Conservation (phyloP, 805 yeast genomes). For the Metschnikowia colocasiae region DNA sequence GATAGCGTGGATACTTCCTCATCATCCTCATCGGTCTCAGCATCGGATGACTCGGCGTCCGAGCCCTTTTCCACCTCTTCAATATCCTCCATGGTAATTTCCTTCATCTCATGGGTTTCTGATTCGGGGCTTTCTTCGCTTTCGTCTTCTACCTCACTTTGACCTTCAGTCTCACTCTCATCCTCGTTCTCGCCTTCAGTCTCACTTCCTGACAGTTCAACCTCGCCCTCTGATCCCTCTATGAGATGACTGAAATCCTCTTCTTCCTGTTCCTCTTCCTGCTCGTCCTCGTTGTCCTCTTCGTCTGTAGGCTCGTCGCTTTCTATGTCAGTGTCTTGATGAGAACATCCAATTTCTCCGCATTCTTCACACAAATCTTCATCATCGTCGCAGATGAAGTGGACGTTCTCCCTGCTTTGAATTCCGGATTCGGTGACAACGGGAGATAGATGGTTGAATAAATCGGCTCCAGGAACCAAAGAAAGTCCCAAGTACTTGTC, state of each 20-base stretch:
- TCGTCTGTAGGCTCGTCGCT: constrained; percentile 14
- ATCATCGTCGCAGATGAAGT: constrained; percentile 24
- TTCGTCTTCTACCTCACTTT: constrained; percentile 4
- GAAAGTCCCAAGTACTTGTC: constrained; percentile 73
- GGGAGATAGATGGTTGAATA: constrained; percentile 69
- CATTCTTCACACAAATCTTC: constrained; percentile 17
- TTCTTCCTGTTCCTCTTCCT: constrained; percentile 2
- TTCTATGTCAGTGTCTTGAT: constrained; percentile 11
- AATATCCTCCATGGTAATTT: constrained; percentile 31
- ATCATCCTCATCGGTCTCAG: constrained; percentile 22
- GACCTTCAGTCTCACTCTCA: constrained; percentile 24
- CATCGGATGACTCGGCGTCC: constrained; percentile 13
- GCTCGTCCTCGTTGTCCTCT: constrained; percentile 2
- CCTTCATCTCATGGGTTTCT: constrained; percentile 9
- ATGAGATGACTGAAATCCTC: constrained; percentile 9
- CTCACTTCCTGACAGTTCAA: constrained; percentile 15
- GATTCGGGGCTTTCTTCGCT: background rate
- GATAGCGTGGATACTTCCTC: constrained; percentile 20
- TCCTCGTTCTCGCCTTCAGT: constrained; percentile 21
- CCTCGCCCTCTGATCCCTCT: constrained; percentile 9
- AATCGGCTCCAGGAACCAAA: constrained; percentile 87
- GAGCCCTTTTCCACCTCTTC: constrained; percentile 22
- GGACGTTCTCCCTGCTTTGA: constrained; percentile 46
- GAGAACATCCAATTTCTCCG: constrained; percentile 19
- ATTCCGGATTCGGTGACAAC: constrained; percentile 11